phyloP scores from a whole-genome alignment of 2,329 filamentous ascomycete genomes.

The Mollisia scopiformis region DNA sequence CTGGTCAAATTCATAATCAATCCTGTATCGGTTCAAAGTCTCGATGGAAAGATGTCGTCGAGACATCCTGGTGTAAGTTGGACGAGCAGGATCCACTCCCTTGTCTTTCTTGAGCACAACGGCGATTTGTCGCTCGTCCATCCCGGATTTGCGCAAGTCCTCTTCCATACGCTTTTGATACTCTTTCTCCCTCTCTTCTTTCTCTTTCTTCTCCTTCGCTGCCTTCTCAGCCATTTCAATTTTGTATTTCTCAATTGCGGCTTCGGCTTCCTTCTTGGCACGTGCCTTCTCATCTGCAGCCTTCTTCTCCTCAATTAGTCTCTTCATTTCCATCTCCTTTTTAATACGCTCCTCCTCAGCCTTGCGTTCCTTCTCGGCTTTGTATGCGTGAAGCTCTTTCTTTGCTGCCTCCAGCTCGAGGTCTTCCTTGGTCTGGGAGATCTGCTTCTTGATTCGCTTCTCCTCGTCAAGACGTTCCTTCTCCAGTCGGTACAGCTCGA shows the following conservation, averaged over 20 bases:
- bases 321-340: constrained; percentile 42
- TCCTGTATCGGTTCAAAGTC: constrained; percentile 56
- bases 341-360: constrained; percentile 45
- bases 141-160: constrained; percentile 59
- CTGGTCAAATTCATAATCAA: constrained; percentile 60
- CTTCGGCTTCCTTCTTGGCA: constrained; percentile 47
- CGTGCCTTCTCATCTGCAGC: constrained; percentile 46
- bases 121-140: constrained; percentile 60
- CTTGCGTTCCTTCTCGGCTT: constrained; percentile 35
- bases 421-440: constrained; percentile 21
- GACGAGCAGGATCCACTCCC: constrained; percentile 44
- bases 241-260: constrained; percentile 55
- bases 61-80: constrained; percentile 67
- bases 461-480: constrained; percentile 44
- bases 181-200: constrained; percentile 37
- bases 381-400: constrained; percentile 42
- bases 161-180: constrained; percentile 56
- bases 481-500: constrained; percentile 42
- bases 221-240: constrained; percentile 38
- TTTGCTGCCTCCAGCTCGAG: constrained; percentile 30
- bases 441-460: constrained; percentile 15
- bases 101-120: constrained; percentile 62
- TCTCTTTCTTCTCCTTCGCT: constrained; percentile 40
- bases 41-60: constrained; percentile 64
- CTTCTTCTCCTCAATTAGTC: constrained; percentile 48